phyloP scores from a whole-genome alignment of 2,329 filamentous ascomycete genomes.

The Orbilia brochopaga region DNA sequence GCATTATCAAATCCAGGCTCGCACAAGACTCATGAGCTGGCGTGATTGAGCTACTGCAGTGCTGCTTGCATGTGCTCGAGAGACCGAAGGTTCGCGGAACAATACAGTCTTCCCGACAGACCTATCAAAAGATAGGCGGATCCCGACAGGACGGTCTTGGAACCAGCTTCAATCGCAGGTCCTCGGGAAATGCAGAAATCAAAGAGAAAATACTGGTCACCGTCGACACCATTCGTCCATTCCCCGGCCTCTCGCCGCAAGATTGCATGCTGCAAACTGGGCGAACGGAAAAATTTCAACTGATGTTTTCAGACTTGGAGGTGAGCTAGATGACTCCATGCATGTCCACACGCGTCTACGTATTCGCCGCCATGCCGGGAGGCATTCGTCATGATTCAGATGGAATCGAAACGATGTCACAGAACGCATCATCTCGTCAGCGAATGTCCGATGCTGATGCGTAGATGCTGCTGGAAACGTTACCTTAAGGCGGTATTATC shows the following conservation, averaged over 20 bases:
- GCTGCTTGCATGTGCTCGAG: conserved; percentile 12
- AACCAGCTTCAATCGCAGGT: conserved; percentile 10
- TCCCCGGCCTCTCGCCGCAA: no score
- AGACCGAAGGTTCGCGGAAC: conserved; percentile 47
- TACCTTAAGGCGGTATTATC: background rate
- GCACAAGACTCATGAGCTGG: conserved; percentile 23
- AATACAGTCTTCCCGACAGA: conserved; percentile 29
- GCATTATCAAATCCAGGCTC: conserved; percentile 16
- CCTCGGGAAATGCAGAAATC: conserved; percentile 24
- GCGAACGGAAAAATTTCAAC: background rate
- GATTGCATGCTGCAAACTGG: background rate
- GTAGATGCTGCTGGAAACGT: conserved; percentile 7
- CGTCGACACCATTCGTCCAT: conserved; percentile 2
- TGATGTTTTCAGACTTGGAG: no score
- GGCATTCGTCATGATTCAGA: conserved; percentile 36
- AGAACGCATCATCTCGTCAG: conserved; percentile 18
- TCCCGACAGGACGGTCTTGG: conserved; percentile 12
- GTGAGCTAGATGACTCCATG: background rate
- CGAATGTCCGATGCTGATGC: conserved; percentile 25
- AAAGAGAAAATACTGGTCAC: conserved; percentile 1
- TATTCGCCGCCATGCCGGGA: conserved; percentile 12
- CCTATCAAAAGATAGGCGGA: conserved; percentile 30
- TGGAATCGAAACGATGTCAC: conserved; percentile 20
- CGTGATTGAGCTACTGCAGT: conserved; percentile 26
- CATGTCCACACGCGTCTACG: background rate